A percentile compares a stretch with the other conserved stretches of the same genome.
Evolutionary conservation across 2,329 filamentous ascomycete species (phyloP).

Genomic region (Monosporascus sp.): DNA sequence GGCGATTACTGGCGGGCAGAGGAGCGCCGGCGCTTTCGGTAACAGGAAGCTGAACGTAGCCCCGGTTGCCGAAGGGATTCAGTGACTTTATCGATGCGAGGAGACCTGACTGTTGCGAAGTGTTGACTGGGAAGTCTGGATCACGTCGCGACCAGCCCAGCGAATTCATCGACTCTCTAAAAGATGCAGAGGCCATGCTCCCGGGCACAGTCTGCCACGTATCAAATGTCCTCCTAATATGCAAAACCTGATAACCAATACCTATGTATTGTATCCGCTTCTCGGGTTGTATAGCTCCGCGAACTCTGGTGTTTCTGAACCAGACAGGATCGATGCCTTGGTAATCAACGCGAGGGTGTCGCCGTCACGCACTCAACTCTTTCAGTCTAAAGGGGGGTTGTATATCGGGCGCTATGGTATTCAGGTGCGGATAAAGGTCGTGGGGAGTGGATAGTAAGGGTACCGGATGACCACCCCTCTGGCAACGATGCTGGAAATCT

Average conservation of each 20-base stretch:
- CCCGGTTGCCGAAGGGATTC: constrained; percentile 81
- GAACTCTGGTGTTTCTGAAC: neutral
- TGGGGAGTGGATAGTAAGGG: neutral
- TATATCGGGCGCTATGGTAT: neutral
- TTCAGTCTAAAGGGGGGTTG: neutral
- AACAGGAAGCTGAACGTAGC: constrained; percentile 87
- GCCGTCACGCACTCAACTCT: neutral
- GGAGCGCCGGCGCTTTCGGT: constrained; percentile 78
- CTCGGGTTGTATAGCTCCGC: neutral
- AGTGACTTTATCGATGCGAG: constrained; percentile 75
- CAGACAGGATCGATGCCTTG: neutral
- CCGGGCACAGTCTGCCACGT: neutral
- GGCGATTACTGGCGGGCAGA: constrained; percentile 73
- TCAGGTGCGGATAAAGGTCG: neutral
- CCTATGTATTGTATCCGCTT: neutral
- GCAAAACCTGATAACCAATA: neutral
- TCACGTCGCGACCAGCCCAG: constrained; percentile 90
- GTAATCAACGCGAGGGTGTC: neutral
- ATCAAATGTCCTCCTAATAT: neutral
- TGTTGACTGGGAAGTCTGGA: constrained; percentile 69
- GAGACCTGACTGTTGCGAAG: constrained; percentile 64
- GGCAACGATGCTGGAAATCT: neutral
- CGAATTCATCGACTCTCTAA: constrained; percentile 91
- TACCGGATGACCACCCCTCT: neutral
- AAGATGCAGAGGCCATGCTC: constrained; percentile 78